phyloP scores from a whole-genome alignment of 495 filamentous ascomycete species.

The Tuber umbilicatum region DNA sequence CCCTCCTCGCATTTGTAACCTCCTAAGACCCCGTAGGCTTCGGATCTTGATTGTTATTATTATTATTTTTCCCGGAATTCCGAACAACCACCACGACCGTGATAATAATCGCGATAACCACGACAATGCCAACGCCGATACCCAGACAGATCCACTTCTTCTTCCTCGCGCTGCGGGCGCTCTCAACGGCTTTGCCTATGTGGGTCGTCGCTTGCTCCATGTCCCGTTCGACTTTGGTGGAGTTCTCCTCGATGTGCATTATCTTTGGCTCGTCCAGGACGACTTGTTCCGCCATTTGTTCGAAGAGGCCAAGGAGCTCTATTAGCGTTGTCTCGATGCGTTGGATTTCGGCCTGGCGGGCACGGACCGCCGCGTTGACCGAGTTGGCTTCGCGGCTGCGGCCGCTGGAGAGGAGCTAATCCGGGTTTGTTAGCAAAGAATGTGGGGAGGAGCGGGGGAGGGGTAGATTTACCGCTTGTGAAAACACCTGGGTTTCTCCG shows the following conservation, averaged over 20 bases:
- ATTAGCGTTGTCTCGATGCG: slow-evolving; percentile 62
- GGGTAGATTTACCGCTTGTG: slow-evolving; percentile 55
- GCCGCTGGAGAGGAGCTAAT: slow-evolving; percentile 63
- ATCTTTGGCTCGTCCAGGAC: slow-evolving; percentile 57
- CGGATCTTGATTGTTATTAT: not conserved
- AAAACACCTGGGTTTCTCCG: slow-evolving; percentile 69
- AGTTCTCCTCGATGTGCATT: slow-evolving; percentile 51
- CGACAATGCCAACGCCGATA: slow-evolving; percentile 47
- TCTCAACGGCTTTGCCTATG: slow-evolving; percentile 55
- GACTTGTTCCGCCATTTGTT: slow-evolving; percentile 60
- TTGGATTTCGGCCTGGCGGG: slow-evolving; percentile 69
- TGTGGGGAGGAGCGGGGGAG: not conserved
- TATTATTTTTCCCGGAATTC: slow-evolving; percentile 5
- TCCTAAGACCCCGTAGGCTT: slow-evolving; percentile 10
- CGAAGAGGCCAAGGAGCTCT: slow-evolving; percentile 60
- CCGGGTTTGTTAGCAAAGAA: slow-evolving; percentile 22
- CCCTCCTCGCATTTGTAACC: not conserved
- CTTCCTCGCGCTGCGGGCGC: slow-evolving; percentile 53
- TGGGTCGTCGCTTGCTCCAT: slow-evolving; percentile 56
- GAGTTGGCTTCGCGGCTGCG: slow-evolving; percentile 55
- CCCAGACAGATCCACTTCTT: slow-evolving; percentile 68
- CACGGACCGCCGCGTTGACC: slow-evolving; percentile 63
- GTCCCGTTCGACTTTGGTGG: slow-evolving; percentile 53
- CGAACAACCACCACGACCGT: slow-evolving; percentile 26
- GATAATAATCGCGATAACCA: slow-evolving; percentile 50